These are phyloP conservation scores for Copromyces sp. DNA, from an alignment of 495 filamentous ascomycete genomes.

Conservation along the genomic window DNA sequence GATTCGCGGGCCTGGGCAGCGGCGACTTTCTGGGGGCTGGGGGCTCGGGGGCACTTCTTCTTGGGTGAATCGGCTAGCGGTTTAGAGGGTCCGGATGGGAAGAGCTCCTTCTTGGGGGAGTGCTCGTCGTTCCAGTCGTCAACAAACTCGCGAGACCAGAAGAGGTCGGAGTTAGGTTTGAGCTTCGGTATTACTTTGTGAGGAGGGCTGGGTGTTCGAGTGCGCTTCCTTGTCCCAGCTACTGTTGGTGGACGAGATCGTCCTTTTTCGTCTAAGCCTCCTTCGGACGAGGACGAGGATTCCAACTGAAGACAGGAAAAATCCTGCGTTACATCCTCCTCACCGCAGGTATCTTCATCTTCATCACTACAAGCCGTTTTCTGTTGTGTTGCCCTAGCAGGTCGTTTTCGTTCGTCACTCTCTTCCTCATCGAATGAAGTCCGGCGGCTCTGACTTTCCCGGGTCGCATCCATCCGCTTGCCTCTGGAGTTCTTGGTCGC, in stretches of 20 bases:
- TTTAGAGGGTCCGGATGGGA: conserved; percentile 18
- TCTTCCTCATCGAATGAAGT: background rate
- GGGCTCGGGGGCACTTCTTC: conserved; percentile 38
- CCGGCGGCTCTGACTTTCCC: background rate
- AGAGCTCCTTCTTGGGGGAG: conserved; percentile 52
- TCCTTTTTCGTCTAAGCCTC: background rate
- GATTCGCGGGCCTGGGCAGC: conserved; percentile 15
- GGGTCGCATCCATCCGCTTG: background rate
- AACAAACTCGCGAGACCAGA: conserved; percentile 67
- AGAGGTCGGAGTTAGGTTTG: conserved; percentile 46
- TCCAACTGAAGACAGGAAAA: conserved; percentile 17
- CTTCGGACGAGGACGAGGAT: background rate
- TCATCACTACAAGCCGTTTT: background rate
- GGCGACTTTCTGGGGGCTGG: conserved; percentile 14
- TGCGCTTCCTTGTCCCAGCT: background rate
- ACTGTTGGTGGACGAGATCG: background rate
- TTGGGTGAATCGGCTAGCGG: conserved; percentile 33
- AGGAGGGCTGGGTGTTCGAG: conserved; percentile 14
- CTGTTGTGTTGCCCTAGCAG: background rate
- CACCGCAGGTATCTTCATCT: background rate
- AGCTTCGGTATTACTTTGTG: conserved; percentile 17
- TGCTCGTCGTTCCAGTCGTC: conserved; percentile 79
- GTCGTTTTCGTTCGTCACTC: background rate
- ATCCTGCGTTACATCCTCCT: conserved; percentile 13
- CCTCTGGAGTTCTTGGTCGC: background rate